These are phyloP conservation scores for Lavandula angustifolia DNA, from an alignment of 257 asterid genomes.

Conservation along the genomic window DNA sequence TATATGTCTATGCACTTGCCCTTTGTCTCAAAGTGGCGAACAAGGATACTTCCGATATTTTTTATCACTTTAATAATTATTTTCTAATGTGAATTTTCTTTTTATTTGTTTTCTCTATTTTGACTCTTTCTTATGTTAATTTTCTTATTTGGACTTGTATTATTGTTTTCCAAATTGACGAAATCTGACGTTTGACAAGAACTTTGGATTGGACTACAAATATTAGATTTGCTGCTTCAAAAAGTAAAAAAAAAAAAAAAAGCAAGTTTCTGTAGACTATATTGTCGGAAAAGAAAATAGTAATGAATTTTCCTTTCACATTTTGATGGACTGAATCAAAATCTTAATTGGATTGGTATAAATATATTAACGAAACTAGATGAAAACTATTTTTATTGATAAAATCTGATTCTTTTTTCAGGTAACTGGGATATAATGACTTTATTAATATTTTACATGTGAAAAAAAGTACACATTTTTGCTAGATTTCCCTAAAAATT, in stretches of 20 bases:
- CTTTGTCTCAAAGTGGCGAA: conserved; percentile 27
- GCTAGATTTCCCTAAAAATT: not conserved
- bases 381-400: not conserved
- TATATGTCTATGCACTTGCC: conserved; percentile 26
- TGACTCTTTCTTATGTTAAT: conserved; percentile 16
- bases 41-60: conserved; percentile 4
- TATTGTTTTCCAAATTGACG: not conserved
- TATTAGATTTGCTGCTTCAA: not conserved
- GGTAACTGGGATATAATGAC: no score
- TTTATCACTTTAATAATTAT: not conserved
- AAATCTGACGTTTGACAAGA: conserved; percentile 12
- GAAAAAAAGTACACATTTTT: not conserved
- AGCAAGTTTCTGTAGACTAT: not conserved
- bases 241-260: not conserved
- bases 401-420: no score
- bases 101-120: conserved; percentile 1
- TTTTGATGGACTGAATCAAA: not conserved
- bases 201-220: not conserved
- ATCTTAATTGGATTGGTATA: no score
- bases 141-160: conserved; percentile 26
- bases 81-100: conserved; percentile 4
- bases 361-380: not conserved
- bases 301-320: not conserved
- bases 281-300: not conserved
- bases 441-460: no score